Conservation (phyloP, 1,284 basidiomycete genomes). For the Ceratobasidium sp. region DNA sequence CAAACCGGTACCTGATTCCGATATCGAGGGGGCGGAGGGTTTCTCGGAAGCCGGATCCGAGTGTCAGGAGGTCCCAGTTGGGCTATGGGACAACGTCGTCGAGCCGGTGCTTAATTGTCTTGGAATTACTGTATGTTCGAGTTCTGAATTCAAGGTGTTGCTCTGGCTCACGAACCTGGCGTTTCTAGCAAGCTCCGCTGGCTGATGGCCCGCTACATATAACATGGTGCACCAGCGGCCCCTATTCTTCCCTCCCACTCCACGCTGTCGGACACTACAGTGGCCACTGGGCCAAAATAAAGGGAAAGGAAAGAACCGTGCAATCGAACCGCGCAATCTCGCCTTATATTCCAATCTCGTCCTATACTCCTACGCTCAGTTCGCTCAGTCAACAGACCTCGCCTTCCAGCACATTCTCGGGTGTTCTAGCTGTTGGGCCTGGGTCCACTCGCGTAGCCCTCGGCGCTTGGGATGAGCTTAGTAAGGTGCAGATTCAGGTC, state of each 20-base stretch:
- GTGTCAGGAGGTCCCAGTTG: not conserved
- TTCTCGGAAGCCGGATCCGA: not conserved
- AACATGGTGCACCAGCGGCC: slow-evolving; percentile 2
- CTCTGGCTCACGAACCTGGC: not conserved
- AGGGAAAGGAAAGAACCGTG: no score
- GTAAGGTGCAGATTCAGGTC: not conserved
- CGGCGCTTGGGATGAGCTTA: not conserved
- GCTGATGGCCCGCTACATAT: not conserved
- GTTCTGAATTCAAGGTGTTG: not conserved
- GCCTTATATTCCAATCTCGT: no score
- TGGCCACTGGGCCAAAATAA: no score
- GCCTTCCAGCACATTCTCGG: not conserved
- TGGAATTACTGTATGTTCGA: not conserved
- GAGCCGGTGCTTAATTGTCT: not conserved
- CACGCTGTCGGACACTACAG: slow-evolving; percentile 4
- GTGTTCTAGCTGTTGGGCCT: not conserved
- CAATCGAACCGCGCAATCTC: not conserved
- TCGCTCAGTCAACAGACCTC: not conserved
- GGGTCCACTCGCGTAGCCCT: not conserved
- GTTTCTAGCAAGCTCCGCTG: not conserved
- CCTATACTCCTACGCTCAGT: slow-evolving; percentile 3
- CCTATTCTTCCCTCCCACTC: slow-evolving; percentile 1
- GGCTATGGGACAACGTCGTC: not conserved
- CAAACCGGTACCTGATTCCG: not conserved
- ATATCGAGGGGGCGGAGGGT: not conserved